Percentiles rank a stretch among this genome's conserved stretches.
Evolutionary conservation across 2,329 filamentous ascomycete species (phyloP).

Genomic region (Aphanocladium album): DNA sequence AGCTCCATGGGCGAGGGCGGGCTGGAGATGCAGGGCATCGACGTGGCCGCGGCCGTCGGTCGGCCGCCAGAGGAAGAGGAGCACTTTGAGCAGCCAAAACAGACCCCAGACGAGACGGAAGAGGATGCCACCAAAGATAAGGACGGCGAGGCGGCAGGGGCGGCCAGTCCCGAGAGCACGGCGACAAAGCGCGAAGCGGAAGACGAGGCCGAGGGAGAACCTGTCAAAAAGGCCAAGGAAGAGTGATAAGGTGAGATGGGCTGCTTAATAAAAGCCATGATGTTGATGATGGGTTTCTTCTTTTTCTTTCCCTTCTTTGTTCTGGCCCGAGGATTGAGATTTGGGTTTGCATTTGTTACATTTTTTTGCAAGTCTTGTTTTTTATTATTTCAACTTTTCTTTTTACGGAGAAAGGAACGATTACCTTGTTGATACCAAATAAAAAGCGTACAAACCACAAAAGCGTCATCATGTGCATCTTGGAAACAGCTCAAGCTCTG

Average conservation of each 20-base stretch:
- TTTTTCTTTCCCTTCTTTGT: neutral
- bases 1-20: conserved; percentile 33
- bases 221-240: conserved; percentile 47
- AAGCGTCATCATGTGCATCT: no score
- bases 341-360: neutral
- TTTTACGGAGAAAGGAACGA: no score
- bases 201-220: conserved; percentile 37
- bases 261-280: neutral
- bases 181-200: conserved; percentile 54
- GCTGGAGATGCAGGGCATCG: conserved; percentile 50
- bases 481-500: no score
- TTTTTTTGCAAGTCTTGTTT: no score
- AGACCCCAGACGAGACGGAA: conserved; percentile 2
- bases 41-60: conserved; percentile 58
- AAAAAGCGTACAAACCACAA: neutral
- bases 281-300: neutral
- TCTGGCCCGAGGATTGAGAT: neutral
- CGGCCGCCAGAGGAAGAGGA: conserved; percentile 36
- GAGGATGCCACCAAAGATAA: conserved; percentile 21
- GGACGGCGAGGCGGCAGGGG: neutral
- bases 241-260: conserved; percentile 21
- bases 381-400: no score
- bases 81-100: conserved; percentile 16
- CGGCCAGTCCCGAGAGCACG: conserved; percentile 26
- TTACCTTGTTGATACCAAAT: neutral